phyloP scores from a whole-genome alignment of 495 filamentous ascomycete species.

The Glonium stellatum region DNA sequence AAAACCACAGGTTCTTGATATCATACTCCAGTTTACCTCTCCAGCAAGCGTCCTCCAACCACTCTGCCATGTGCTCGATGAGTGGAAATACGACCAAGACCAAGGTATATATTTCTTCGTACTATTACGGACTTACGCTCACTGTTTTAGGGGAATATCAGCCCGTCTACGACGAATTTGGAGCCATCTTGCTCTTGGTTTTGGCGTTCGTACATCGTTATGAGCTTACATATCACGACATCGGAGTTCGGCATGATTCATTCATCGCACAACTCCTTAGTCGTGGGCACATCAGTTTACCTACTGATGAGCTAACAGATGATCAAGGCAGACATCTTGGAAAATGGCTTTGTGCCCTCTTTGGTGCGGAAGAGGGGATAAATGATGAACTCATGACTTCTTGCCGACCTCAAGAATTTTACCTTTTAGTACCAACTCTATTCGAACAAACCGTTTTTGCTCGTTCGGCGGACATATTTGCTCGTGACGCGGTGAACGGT shows the following conservation, averaged over 20 bases:
- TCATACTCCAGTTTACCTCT: conserved; percentile 78
- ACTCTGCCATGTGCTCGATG: conserved; percentile 75
- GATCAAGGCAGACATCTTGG: conserved; percentile 71
- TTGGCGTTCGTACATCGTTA: conserved; percentile 81
- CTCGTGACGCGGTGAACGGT: conserved; percentile 73
- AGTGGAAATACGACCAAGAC: conserved; percentile 90
- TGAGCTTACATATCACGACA: conserved; percentile 58
- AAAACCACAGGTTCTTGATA: conserved; percentile 72
- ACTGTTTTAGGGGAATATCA: conserved; percentile 65
- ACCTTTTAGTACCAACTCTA: conserved; percentile 79
- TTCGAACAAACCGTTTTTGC: conserved; percentile 81
- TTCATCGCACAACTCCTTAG: conserved; percentile 75
- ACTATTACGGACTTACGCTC: background rate
- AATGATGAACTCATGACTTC: conserved; percentile 84
- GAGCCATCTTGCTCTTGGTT: conserved; percentile 75
- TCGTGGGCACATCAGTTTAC: conserved; percentile 52
- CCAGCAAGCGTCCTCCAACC: conserved; percentile 70
- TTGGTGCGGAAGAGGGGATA: conserved; percentile 63
- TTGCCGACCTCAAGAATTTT: conserved; percentile 91
- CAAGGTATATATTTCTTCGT: conserved; percentile 43
- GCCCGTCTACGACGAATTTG: conserved; percentile 95
- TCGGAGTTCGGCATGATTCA: conserved; percentile 58
- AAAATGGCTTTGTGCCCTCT: conserved; percentile 82
- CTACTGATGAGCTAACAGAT: conserved; percentile 58
- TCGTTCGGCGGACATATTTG: conserved; percentile 59